Conservation (phyloP, 1,284 basidiomycete genomes). For the Papiliotrema fonsecae region DNA sequence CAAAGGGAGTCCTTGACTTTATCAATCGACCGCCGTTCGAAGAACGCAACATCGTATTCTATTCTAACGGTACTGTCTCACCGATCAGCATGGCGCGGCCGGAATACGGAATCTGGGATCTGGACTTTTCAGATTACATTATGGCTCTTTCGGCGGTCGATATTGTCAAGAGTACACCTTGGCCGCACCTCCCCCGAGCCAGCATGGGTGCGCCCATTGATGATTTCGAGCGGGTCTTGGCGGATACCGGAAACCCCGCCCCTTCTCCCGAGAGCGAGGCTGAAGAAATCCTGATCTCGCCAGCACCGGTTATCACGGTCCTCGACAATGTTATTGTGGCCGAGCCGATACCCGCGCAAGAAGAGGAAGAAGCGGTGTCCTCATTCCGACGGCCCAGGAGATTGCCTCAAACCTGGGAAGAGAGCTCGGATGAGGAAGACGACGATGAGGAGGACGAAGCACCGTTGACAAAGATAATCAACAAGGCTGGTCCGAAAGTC, state of each 20-base stretch:
- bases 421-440: constrained; percentile 9
- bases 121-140: constrained; percentile 40
- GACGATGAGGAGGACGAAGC: constrained; percentile 10
- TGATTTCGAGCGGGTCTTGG: not conserved
- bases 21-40: constrained; percentile 38
- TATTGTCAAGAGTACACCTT: constrained; percentile 5
- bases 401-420: not conserved
- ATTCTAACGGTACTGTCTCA: constrained; percentile 24
- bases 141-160: constrained; percentile 28
- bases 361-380: constrained; percentile 4
- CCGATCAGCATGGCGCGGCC: constrained; percentile 38
- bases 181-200: constrained; percentile 3
- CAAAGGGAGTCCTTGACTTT: constrained; percentile 37
- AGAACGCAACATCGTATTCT: constrained; percentile 35
- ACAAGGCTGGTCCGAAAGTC: not conserved
- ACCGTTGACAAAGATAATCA: not conserved
- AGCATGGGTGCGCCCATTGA: constrained; percentile 2
- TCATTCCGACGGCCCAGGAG: constrained; percentile 2
- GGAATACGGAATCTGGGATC: constrained; percentile 39
- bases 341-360: not conserved
- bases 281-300: not conserved
- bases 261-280: not conserved
- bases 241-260: not conserved
- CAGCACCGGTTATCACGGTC: not conserved
- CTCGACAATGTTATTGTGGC: not conserved